Evolutionary conservation across 2,329 filamentous ascomycete genomes (phyloP), one percentile per base, ranked within the genome.

Genomic region (Aspergillus quadrilineatus): DNA sequence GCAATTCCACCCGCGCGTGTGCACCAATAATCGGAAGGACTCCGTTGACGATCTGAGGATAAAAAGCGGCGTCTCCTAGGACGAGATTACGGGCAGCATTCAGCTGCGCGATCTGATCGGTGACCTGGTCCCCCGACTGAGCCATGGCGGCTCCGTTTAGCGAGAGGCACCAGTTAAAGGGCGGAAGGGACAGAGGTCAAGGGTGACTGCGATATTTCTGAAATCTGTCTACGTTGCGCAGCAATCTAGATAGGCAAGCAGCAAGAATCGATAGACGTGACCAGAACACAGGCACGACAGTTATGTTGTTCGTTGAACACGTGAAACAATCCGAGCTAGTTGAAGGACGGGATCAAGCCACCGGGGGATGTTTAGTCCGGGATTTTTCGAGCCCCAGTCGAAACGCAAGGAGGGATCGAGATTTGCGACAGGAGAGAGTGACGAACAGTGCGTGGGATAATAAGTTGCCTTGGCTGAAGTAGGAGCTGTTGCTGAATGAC

Each of bases 1-100:
- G 89, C 67, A 97, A 79, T 75, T 96, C 90, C 55, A 96, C 77
- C 59, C 85, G 83, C 61, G 90, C 83, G 63, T 82, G 81, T 50
- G 89, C 85, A 59, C 88, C 87, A 74, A 97, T 89, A 67, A 97
- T 92, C 55, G 92, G 92, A n/a, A 97, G 79, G 61, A 97, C 91
- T 47, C 91, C 92, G 69, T 90, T 89, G 61, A 99, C 88, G 71
- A 99, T 93, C 73, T 90, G 90, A 50, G 89, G 87, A 74, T 97
- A 99, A 77, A 95, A 91, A 69, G 86, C 86, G 61, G 92, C 83
- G 75, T 97, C 92, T 65, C 85, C 85, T 58, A 97, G 83, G 53
- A 95, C 92, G 60, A 97, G 88, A 72, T 90, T 90, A 69, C 94
- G 90, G 61, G 94, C 94, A 67, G 89, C 88, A 73, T 95, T 87